phyloP scores from a whole-genome alignment of 2,329 filamentous ascomycete species.

The Chalara sp. region DNA sequence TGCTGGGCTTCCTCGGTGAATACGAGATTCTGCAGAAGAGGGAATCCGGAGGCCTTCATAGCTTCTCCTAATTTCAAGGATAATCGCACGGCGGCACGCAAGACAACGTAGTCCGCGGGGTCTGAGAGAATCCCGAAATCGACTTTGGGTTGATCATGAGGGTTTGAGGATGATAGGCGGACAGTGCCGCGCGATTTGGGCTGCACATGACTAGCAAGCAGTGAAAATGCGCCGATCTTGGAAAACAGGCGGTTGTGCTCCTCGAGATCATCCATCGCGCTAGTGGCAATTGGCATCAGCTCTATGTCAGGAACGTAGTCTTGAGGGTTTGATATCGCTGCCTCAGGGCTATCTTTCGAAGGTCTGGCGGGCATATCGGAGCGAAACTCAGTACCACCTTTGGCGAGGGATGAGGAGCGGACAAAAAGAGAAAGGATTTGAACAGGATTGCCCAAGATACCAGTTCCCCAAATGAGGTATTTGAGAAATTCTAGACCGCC shows the following conservation, averaged over 20 bases:
- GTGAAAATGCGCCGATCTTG: conserved; percentile 4
- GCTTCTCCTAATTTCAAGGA: neutral
- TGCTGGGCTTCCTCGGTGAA: neutral
- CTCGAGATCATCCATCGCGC: conserved; percentile 1
- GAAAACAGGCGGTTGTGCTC: neutral
- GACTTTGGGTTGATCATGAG: conserved; percentile 1
- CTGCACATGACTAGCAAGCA: conserved; percentile 1
- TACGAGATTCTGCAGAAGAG: neutral
- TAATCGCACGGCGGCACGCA: conserved; percentile 3
- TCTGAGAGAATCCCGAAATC: conserved; percentile 6
- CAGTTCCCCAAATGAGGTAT: conserved; percentile 4
- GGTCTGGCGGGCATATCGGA: neutral
- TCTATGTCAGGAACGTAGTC: conserved; percentile 2
- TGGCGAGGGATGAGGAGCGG: conserved; percentile 1
- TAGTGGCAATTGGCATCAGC: conserved; percentile 4
- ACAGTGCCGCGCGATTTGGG: conserved; percentile 6
- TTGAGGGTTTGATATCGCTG: no score
- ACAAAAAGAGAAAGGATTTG: conserved; percentile 2
- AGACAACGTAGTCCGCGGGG: neutral
- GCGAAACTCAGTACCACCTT: neutral
- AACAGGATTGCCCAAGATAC: neutral
- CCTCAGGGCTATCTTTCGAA: neutral
- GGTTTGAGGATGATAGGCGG: conserved; percentile 1
- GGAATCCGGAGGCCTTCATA: conserved; percentile 3
- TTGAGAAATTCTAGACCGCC: neutral